Conservation (phyloP, 176 grass and related monocot genomes). For the Eragrostis nindensis region DNA sequence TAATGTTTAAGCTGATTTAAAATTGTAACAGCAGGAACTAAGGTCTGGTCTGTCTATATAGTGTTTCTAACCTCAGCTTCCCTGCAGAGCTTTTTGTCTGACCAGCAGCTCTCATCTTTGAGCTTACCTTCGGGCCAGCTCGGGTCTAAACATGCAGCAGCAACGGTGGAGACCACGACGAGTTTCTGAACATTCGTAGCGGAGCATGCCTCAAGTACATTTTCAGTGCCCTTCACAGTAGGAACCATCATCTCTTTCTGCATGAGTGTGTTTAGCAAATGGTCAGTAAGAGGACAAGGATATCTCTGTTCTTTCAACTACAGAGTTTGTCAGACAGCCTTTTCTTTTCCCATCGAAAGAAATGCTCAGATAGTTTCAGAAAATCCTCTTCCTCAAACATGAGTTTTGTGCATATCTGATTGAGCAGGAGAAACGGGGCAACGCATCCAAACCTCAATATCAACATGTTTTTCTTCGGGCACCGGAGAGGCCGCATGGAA, state of each 20-base stretch:
- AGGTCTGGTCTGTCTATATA: too few species aligned
- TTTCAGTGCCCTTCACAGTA: constrained; percentile 37
- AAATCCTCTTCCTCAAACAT: too few species aligned
- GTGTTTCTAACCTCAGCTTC: constrained; percentile 21
- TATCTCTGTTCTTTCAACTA: too few species aligned
- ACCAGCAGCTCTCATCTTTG: constrained; percentile 53
- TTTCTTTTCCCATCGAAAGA: too few species aligned
- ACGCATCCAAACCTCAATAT: too few species aligned
- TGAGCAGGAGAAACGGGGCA: too few species aligned
- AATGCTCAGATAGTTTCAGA: too few species aligned
- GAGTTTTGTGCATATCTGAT: too few species aligned
- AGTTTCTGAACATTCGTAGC: neutral
- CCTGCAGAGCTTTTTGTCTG: constrained; percentile 35
- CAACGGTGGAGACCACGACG: constrained; percentile 37
- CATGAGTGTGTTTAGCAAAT: neutral
- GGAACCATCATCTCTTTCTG: constrained; percentile 52
- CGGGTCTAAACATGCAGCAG: constrained; percentile 16
- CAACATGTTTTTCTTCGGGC: neutral
- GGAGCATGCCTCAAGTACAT: constrained; percentile 43
- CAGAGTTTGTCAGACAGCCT: too few species aligned
- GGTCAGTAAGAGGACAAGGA: neutral
- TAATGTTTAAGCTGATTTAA: too few species aligned
- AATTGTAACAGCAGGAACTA: too few species aligned
- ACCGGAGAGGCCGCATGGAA: constrained; percentile 70
- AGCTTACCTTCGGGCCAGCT: constrained; percentile 36